A percentile compares a stretch with the other conserved stretches of the same genome.
phyloP scores from a whole-genome alignment of 306 rosid genomes.

The Begonia loranthoides region DNA sequence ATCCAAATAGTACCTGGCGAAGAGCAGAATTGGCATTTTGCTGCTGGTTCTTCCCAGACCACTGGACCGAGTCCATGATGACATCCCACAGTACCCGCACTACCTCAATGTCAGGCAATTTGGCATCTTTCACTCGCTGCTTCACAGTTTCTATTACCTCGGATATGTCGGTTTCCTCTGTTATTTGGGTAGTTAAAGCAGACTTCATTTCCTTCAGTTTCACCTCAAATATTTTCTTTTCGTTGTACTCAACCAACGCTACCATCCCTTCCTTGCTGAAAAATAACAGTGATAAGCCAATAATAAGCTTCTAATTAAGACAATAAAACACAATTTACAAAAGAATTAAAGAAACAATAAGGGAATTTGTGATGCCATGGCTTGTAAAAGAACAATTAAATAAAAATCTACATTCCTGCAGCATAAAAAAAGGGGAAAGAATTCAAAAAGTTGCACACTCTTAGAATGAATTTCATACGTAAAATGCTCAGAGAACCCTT shows the following conservation, averaged over 20 bases:
- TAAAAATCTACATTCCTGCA: no score
- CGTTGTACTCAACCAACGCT: conserved; percentile 88
- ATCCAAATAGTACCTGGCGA: conserved; percentile 51
- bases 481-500: conserved; percentile 92
- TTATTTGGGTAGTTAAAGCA: conserved; percentile 79
- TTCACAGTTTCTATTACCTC: conserved; percentile 93
- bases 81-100: conserved; percentile 90
- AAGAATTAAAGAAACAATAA: no score
- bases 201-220: conserved; percentile 93
- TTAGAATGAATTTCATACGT: conserved; percentile 31
- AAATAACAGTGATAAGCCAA: not conserved
- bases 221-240: conserved; percentile 92
- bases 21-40: conserved; percentile 97
- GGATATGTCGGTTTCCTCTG: conserved; percentile 86
- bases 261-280: conserved; percentile 90
- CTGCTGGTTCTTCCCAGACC: conserved; percentile 99
- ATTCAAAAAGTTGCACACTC: not conserved
- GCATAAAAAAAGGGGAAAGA: no score
- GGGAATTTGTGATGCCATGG: no score
- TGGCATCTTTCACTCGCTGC: conserved; percentile 86
- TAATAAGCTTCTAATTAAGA: not conserved
- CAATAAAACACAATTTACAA: not conserved
- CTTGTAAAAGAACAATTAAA: no score
- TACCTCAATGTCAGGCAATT: conserved; percentile 68
- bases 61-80: conserved; percentile 99